Base-by-base conservation (phyloP, 495 filamentous ascomycete genomes). In the Lasiosphaeriaceae sp. region DNA sequence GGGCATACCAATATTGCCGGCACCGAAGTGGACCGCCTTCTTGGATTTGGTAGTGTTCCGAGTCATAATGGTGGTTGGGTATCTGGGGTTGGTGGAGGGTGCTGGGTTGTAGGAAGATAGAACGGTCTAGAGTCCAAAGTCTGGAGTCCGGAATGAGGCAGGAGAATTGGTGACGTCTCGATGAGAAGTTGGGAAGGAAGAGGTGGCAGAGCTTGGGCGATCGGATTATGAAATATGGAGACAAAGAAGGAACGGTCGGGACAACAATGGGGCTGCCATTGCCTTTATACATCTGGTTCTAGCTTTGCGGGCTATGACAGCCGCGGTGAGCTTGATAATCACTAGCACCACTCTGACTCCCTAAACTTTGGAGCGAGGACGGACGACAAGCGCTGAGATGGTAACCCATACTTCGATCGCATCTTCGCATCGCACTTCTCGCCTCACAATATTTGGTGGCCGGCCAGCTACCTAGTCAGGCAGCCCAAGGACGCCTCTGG, bases 21-120 rank as follows among this genome's bases (percentile, higher is more conserved):
- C 91, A 56, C 92, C 92, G 64, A 96, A 96, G 74, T 96, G 92
- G 64, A 96, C 83, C 52, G 90, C 90, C 70, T 90, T 95, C 74
- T 89, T 90, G 50, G 65, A 2, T 2, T 39, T 51, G 20, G 16
- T 54, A 34, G 20, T 56, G 21, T 19, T 47, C 12, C 39, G 16
- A 31, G 61, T 26, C 61, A 64, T 64, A 4, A 52, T 64, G 54
- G 24, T 31, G 47, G 47, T 23, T 24, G 44, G 45, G 47, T 11
- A 26, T 39, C 43, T 54, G 26, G 26, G 35, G 17, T 39, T 20
- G 47, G 37, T 22, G 34, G 34, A 31, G 29, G 39, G 17, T 20
- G 17, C 3, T 37, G 9, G 49, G 20, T 45, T 50, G 26, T 34
- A 46, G 41, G 37, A 41, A 20, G 43, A 48, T 31, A n/a, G 44